These are phyloP conservation scores for Chaetomium globosum DNA, from an alignment of 2,329 filamentous ascomycete genomes.

Conservation along the genomic window DNA sequence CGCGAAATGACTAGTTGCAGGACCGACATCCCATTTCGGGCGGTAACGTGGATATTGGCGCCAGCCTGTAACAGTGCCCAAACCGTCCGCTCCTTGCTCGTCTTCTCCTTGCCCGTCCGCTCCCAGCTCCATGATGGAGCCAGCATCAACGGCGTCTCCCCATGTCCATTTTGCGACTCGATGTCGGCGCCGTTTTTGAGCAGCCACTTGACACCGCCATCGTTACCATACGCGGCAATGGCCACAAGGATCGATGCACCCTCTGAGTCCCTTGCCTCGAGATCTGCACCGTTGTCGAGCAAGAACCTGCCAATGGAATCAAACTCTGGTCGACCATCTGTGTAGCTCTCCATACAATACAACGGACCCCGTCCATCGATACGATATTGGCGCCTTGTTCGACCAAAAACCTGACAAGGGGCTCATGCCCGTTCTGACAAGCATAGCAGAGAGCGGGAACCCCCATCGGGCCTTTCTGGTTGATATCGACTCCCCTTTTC, in stretches of 20 bases:
- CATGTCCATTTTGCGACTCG: background rate
- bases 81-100: no score
- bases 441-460: background rate
- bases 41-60: background rate
- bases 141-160: background rate
- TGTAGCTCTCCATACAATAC: background rate
- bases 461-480: background rate
- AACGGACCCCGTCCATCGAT: background rate
- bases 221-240: background rate
- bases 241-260: background rate
- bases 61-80: background rate
- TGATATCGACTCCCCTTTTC: background rate
- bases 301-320: background rate
- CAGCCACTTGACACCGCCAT: background rate
- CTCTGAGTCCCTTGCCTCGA: background rate
- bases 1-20: background rate
- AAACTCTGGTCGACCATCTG: background rate
- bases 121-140: no score
- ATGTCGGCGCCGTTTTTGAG: constrained; percentile 1
- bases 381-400: constrained; percentile 11
- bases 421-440: background rate
- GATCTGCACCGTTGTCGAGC: background rate
- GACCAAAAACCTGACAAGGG: background rate
- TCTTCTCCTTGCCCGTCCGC: no score
- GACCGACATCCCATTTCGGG: background rate